Percentiles rank a stretch among this genome's conserved stretches.
phyloP scores from a whole-genome alignment of 140 eudicot genomes.

The Oenanthe javanica region DNA sequence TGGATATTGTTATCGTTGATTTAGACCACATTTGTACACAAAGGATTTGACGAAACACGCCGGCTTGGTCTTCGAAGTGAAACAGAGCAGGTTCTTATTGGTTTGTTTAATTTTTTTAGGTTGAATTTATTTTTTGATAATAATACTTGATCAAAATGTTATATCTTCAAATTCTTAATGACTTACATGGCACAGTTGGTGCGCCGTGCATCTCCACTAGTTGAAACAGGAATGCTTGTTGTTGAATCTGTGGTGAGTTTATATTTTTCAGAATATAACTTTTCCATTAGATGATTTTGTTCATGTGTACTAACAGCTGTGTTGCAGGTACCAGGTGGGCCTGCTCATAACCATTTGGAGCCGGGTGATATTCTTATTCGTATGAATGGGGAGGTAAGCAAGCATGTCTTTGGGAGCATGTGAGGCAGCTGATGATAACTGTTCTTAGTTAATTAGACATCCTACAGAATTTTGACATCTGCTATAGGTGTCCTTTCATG shows the following conservation, averaged over 20 bases:
- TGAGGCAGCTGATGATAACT: background rate
- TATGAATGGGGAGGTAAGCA: slow-evolving; percentile 72
- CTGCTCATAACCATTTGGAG: slow-evolving; percentile 70
- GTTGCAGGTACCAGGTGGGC: slow-evolving; percentile 96
- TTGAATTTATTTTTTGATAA: background rate
- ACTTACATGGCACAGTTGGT: slow-evolving; percentile 59
- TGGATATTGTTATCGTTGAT: slow-evolving; percentile 19
- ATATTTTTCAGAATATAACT: slow-evolving; percentile 9
- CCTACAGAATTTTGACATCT: background rate
- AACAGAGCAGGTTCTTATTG: slow-evolving; percentile 68
- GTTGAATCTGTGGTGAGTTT: slow-evolving; percentile 90
- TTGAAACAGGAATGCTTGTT: slow-evolving; percentile 97
- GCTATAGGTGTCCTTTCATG: background rate
- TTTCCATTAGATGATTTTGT: slow-evolving; percentile 4
- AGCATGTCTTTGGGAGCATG: slow-evolving; percentile 1
- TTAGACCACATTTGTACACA: slow-evolving; percentile 88
- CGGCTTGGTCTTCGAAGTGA: slow-evolving; percentile 82
- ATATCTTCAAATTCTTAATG: slow-evolving; percentile 6
- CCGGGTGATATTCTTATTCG: slow-evolving; percentile 96
- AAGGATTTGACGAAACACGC: slow-evolving; percentile 94
- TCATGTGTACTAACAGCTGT: slow-evolving; percentile 8
- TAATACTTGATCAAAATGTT: background rate
- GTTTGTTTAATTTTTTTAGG: slow-evolving; percentile 4
- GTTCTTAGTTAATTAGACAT: background rate
- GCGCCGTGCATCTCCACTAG: slow-evolving; percentile 83